phyloP scores from a whole-genome alignment of 2,329 filamentous ascomycete genomes.

The Aureobasidium sp. region DNA sequence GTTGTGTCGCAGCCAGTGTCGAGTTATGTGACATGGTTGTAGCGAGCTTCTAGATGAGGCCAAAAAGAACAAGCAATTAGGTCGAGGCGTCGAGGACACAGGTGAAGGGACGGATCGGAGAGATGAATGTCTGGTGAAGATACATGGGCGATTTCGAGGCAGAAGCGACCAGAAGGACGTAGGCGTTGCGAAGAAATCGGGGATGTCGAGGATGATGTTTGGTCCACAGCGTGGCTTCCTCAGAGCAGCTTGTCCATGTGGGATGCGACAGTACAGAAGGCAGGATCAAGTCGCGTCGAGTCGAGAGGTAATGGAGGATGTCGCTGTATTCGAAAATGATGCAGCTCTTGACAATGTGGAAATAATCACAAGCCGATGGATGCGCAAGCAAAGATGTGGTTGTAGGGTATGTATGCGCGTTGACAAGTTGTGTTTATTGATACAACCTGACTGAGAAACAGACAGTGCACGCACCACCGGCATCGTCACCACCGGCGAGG shows the following conservation, averaged over 20 bases:
- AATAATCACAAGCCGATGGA: background rate
- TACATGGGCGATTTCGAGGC: background rate
- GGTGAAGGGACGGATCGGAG: background rate
- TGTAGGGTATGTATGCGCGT: background rate
- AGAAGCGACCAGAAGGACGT: background rate
- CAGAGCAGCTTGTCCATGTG: slow-evolving; percentile 9
- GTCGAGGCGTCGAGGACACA: background rate
- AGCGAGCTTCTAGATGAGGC: background rate
- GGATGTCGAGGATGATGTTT: background rate
- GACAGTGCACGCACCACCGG: background rate
- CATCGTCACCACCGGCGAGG: background rate
- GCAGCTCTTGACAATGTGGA: background rate
- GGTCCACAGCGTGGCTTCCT: background rate
- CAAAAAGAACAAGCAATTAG: background rate
- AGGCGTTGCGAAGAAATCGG: background rate
- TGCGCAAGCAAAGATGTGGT: background rate
- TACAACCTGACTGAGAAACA: slow-evolving; percentile 4
- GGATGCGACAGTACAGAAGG: background rate
- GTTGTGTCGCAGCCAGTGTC: slow-evolving; percentile 50
- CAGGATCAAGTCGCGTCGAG: background rate
- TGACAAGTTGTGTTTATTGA: slow-evolving; percentile 10
- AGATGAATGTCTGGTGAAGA: slow-evolving; percentile 9
- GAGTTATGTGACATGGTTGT: slow-evolving; percentile 47
- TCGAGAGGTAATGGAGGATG: background rate
- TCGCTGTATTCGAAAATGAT: background rate